Evolutionary conservation across 2,329 filamentous ascomycete genomes (phyloP).

Genomic region (Cladophialophora immunda): DNA sequence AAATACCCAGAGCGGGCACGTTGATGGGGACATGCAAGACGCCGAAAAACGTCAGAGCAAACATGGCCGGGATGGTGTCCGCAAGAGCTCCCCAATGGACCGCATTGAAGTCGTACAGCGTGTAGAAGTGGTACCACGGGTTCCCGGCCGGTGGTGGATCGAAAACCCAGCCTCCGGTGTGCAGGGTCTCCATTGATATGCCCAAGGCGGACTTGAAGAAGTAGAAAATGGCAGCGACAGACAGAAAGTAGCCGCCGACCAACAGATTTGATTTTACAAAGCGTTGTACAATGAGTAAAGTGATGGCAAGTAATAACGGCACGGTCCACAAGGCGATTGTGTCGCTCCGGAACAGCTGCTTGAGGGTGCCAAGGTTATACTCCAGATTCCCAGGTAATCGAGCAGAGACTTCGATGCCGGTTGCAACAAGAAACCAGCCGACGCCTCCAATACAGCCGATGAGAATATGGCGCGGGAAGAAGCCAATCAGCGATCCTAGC

Average conservation of each 20-base stretch:
- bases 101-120: slow-evolving; percentile 83
- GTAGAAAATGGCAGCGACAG: slow-evolving; percentile 71
- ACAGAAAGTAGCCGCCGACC: slow-evolving; percentile 85
- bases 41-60: slow-evolving; percentile 96
- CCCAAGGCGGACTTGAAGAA: slow-evolving; percentile 61
- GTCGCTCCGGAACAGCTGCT: slow-evolving; percentile 75
- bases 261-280: slow-evolving; percentile 84
- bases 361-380: slow-evolving; percentile 79
- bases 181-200: slow-evolving; percentile 72
- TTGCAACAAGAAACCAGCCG: slow-evolving; percentile 91
- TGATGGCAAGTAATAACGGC: slow-evolving; percentile 77
- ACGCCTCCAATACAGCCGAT: slow-evolving; percentile 98
- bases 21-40: slow-evolving; percentile 98
- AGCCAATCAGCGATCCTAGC: slow-evolving; percentile 91
- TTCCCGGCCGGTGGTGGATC: slow-evolving; percentile 82
- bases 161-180: slow-evolving; percentile 87
- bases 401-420: slow-evolving; percentile 92
- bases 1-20: slow-evolving; percentile 89
- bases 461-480: slow-evolving; percentile 94
- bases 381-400: slow-evolving; percentile 84
- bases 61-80: slow-evolving; percentile 92
- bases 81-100: slow-evolving; percentile 84
- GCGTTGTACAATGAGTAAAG: slow-evolving; percentile 78
- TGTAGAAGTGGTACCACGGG: slow-evolving; percentile 98
- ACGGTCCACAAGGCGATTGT: slow-evolving; percentile 84